A percentile compares a stretch with the other conserved stretches of the same genome.
phyloP scores from a whole-genome alignment of 352 stramenopile species.

The Globisporangium alternatum region DNA sequence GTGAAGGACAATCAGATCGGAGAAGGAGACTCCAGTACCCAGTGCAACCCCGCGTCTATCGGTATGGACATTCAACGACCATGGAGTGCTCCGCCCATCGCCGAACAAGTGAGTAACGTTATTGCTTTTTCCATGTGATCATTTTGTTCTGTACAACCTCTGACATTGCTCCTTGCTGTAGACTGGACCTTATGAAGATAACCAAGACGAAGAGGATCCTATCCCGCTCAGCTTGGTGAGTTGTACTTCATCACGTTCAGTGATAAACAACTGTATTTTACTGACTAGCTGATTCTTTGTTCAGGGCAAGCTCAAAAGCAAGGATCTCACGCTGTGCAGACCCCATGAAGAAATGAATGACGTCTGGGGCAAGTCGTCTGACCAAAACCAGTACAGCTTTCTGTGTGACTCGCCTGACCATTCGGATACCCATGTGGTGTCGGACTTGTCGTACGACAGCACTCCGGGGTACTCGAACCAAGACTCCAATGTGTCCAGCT shows the following conservation, averaged over 20 bases:
- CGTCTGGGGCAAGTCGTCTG: slow-evolving; percentile 13
- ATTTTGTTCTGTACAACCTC: not conserved
- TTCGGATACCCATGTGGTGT: slow-evolving; percentile 19
- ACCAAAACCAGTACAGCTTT: slow-evolving; percentile 6
- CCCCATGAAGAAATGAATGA: slow-evolving; percentile 6
- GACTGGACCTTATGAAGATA: slow-evolving; percentile 26
- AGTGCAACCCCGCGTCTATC: not conserved
- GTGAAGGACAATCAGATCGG: slow-evolving; percentile 11
- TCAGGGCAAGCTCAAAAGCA: slow-evolving; percentile 9
- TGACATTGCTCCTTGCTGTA: not conserved
- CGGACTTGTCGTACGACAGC: slow-evolving; percentile 24
- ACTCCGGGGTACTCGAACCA: slow-evolving; percentile 19
- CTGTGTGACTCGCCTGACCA: slow-evolving; percentile 30
- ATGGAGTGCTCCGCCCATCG: slow-evolving; percentile 42
- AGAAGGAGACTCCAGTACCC: not conserved
- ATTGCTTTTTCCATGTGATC: not conserved
- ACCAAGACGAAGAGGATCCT: slow-evolving; percentile 34
- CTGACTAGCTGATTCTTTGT: slow-evolving; percentile 1
- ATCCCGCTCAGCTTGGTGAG: slow-evolving; percentile 27
- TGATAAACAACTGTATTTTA: slow-evolving; percentile 7
- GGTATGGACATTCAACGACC: slow-evolving; percentile 38
- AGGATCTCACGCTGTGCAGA: not conserved
- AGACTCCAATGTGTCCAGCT: slow-evolving; percentile 20
- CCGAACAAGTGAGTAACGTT: slow-evolving; percentile 31
- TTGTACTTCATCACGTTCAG: not conserved